Evolutionary conservation across 2,329 filamentous ascomycete genomes (phyloP).

Genomic region (Aspergillus pseudoviridinutans): DNA sequence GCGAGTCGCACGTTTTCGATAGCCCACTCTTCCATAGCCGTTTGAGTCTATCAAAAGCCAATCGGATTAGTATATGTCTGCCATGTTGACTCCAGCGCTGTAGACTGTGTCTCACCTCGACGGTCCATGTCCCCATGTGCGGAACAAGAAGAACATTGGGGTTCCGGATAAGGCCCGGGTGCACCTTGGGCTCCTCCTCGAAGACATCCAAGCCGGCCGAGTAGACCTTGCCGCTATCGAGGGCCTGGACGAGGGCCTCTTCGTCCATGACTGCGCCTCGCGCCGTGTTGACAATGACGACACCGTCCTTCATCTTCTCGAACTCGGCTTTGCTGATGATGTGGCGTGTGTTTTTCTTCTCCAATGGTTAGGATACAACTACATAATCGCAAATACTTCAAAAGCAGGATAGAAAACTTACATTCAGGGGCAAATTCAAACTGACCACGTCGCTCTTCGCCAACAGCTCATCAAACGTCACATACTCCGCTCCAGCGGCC

Average conservation of each 20-base stretch:
- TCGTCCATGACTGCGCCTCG: conserved; percentile 81
- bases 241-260: conserved; percentile 68
- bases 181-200: conserved; percentile 73
- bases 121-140: conserved; percentile 81
- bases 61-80: not conserved
- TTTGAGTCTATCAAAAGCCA: conserved; percentile 43
- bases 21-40: conserved; percentile 68
- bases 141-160: conserved; percentile 70
- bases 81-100: not conserved
- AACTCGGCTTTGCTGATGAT: conserved; percentile 71
- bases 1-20: conserved; percentile 66
- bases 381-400: not conserved
- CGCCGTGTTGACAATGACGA: conserved; percentile 78
- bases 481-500: conserved; percentile 38
- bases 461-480: conserved; percentile 70
- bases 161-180: conserved; percentile 67
- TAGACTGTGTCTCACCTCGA: conserved; percentile 46
- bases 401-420: conserved; percentile 42
- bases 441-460: conserved; percentile 70
- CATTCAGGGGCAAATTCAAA: conserved; percentile 76
- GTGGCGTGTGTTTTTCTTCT: conserved; percentile 64
- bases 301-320: conserved; percentile 69
- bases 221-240: conserved; percentile 65
- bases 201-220: conserved; percentile 76
- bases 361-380: not conserved